A percentile compares a stretch with the other conserved stretches of the same genome.
Evolutionary conservation across 164 flowering plant species (phyloP).

Genomic region (Vitis rotundifolia): DNA sequence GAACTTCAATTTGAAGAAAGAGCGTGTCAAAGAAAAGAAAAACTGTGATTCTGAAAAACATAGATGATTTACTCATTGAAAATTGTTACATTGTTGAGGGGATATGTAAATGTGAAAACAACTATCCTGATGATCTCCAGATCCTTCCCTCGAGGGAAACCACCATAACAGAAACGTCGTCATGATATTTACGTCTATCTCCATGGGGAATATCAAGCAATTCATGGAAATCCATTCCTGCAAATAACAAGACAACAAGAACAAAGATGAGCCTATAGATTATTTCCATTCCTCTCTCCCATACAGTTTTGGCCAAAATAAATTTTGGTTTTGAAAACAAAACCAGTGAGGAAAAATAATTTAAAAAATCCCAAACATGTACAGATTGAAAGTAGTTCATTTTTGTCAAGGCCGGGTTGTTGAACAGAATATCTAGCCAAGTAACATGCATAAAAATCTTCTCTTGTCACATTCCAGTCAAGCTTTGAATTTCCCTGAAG

Average conservation of each 20-base stretch:
- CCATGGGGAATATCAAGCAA: constrained; percentile 68
- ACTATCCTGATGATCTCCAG: constrained; percentile 44
- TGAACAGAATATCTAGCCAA: too few relatives aligned
- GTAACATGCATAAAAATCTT: too few relatives aligned
- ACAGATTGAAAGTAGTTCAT: too few relatives aligned
- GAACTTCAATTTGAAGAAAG: not conserved
- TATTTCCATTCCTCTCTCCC: not conserved
- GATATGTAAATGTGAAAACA: constrained; percentile 3
- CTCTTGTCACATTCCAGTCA: too few relatives aligned
- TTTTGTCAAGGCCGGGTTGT: too few relatives aligned
- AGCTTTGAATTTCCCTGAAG: too few relatives aligned
- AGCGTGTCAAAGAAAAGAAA: not conserved
- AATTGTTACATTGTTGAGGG: constrained; percentile 12
- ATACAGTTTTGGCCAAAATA: not conserved
- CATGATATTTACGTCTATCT: constrained; percentile 68
- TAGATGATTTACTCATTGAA: constrained; percentile 14
- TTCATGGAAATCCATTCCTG: constrained; percentile 78
- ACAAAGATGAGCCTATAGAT: not conserved
- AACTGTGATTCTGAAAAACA: constrained; percentile 10
- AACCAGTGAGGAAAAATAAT: too few relatives aligned
- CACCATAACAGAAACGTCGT: constrained; percentile 73
- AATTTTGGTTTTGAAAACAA: too few relatives aligned
- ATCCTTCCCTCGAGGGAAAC: constrained; percentile 75
- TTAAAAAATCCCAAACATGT: too few relatives aligned
- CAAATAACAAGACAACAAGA: constrained; percentile 12